Base-by-base conservation (phyloP, 2,329 filamentous ascomycete species). In the Microcera coccophila region DNA sequence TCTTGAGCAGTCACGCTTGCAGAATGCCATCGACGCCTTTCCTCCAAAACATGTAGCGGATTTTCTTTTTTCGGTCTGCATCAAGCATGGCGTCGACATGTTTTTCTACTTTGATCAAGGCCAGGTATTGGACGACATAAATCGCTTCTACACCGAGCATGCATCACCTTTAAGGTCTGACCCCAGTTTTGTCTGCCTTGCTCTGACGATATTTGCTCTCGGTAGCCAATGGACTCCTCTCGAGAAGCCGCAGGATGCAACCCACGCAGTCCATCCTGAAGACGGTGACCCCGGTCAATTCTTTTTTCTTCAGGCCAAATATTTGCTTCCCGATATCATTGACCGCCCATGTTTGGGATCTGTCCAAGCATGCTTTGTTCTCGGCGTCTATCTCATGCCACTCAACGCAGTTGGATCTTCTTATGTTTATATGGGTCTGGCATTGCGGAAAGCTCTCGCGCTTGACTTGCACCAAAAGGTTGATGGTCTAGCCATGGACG, bases 331-430 rank as follows among this genome's bases (percentile, higher is more conserved):
- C 0, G 63, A 66, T 20, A 32, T 67, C 0, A 61, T 67, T n/a
- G 62, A 66, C 7, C 47, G 55, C 5, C 53, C 60, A 4, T 62
- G 54, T 17, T 19, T 66, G 3, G 47, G 55, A 12, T 62, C 62
- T 2, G 58, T 66, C 0, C 64, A 67, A 29, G 63, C 60, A 1
- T 50, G 55, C 0, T 66, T 60, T 14, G 39, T 66, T 2, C 24
- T 67, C 4, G 62, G 63, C 1, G 62, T 67, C 5, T 67, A 67
- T 32, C 45, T 65, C 2, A 53, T 67, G 52, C 64, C 64, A 1
- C 49, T 58, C 10, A 63, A 53, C 37, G 61, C 64, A 0, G 58
- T 65, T 34, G 62, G 61, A 5, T 60, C 62, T 3, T 65, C 63
- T 0, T 61, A 62, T 19, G 45, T 62, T 8, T 62, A 62, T 32